Percentiles rank a stretch among this genome's conserved stretches.
These are phyloP conservation scores for Penicillium samsonianum DNA, from an alignment of 495 filamentous ascomycete genomes.

Conservation along the genomic window DNA sequence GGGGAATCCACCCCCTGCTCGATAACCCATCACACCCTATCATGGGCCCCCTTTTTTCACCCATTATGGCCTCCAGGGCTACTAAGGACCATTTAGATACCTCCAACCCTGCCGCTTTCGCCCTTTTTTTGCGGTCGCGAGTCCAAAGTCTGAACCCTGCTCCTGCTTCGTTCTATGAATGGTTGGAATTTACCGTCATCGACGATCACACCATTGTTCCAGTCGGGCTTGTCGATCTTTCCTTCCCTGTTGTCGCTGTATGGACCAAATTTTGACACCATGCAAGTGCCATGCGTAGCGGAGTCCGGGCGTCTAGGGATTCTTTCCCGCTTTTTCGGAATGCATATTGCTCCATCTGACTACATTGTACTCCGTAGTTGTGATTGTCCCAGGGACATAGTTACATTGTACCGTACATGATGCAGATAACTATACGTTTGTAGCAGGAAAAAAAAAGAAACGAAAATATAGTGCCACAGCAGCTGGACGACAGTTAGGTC, in stretches of 20 bases:
- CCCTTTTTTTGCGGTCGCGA: slow-evolving; percentile 12
- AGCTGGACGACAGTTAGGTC: not conserved
- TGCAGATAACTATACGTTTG: not conserved
- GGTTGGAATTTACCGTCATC: not conserved
- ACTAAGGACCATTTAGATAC: slow-evolving; percentile 12
- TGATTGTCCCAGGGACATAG: not conserved
- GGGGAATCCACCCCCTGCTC: slow-evolving; percentile 20
- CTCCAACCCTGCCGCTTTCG: slow-evolving; percentile 22
- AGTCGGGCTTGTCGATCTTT: slow-evolving; percentile 22
- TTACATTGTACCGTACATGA: not conserved
- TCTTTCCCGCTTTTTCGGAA: slow-evolving; percentile 2
- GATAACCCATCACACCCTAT: slow-evolving; percentile 18
- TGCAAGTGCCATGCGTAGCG: slow-evolving; percentile 23
- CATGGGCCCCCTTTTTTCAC: slow-evolving; percentile 26
- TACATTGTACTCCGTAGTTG: not conserved
- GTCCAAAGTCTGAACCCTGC: not conserved
- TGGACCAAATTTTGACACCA: slow-evolving; percentile 22
- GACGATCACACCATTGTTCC: slow-evolving; percentile 7
- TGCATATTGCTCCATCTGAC: slow-evolving; percentile 2
- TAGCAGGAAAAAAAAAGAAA: not conserved
- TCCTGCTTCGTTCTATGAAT: slow-evolving; percentile 8
- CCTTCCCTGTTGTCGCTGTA: slow-evolving; percentile 50
- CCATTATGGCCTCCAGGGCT: slow-evolving; percentile 21
- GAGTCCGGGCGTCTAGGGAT: not conserved
- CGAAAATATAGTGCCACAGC: not conserved